These are phyloP conservation scores for Protostelium mycophagum DNA, from an alignment of 78 protist species.

Conservation along the genomic window DNA sequence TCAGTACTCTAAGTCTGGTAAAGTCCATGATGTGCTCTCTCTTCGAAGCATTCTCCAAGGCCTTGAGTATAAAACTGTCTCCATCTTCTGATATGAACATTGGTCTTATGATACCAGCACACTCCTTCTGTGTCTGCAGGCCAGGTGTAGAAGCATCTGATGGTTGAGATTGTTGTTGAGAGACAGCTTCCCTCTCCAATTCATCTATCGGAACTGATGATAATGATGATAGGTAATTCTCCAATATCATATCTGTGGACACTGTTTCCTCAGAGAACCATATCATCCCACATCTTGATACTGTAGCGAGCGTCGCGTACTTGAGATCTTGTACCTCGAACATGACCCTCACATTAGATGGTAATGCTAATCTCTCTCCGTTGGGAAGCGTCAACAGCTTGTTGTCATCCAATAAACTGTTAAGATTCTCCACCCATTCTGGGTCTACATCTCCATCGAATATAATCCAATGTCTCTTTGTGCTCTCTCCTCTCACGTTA, in stretches of 20 bases:
- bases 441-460: conserved; percentile 99
- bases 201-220: conserved; percentile 50
- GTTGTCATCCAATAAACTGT: conserved; percentile 98
- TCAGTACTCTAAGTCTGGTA: conserved; percentile 56
- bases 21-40: conserved; percentile 85
- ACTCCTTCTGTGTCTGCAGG: conserved; percentile 26
- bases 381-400: conserved; percentile 95
- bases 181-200: conserved; percentile 19
- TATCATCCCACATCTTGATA: conserved; percentile 98
- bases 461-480: conserved; percentile 91
- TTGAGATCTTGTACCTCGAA: conserved; percentile 93
- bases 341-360: conserved; percentile 86
- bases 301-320: conserved; percentile 98
- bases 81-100: conserved; percentile 18
- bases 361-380: conserved; percentile 97
- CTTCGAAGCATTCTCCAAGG: conserved; percentile 56
- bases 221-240: conserved; percentile 40
- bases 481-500: conserved; percentile 72
- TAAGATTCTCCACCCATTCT: conserved; percentile 98
- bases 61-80: conserved; percentile 54
- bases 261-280: conserved; percentile 91
- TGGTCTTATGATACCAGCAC: conserved; percentile 50
- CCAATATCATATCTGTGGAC: conserved; percentile 61
- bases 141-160: conserved; percentile 24
- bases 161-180: background rate